phyloP scores from a whole-genome alignment of 1,139 yeast genomes.

The Maudiozyma humilis region DNA sequence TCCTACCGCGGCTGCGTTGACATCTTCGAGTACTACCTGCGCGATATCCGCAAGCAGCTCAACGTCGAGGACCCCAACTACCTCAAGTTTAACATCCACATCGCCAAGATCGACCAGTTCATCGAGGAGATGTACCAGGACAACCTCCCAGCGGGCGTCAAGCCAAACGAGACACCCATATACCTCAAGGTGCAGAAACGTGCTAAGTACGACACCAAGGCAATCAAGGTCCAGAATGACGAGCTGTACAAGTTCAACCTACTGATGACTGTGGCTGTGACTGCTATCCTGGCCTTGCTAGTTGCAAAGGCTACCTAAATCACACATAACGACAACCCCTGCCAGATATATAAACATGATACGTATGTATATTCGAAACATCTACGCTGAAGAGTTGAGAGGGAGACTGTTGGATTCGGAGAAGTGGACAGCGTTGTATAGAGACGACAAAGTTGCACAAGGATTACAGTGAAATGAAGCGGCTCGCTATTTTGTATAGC shows the following conservation, averaged over 20 bases:
- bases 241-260: constrained; percentile 28
- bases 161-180: constrained; percentile 35
- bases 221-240: constrained; percentile 20
- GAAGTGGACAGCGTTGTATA: too few relatives aligned
- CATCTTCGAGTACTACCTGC: constrained; percentile 66
- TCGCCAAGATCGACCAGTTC: constrained; percentile 82
- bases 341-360: neutral
- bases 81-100: constrained; percentile 69
- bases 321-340: too few relatives aligned
- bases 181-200: constrained; percentile 35
- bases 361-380: neutral
- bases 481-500: too few relatives aligned
- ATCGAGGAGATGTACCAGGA: constrained; percentile 68
- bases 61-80: constrained; percentile 81
- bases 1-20: constrained; percentile 68
- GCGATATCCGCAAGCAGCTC: constrained; percentile 70
- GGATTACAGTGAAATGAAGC: too few relatives aligned
- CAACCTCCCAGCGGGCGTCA: constrained; percentile 39
- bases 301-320: neutral
- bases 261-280: neutral
- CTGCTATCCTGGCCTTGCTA: constrained; percentile 2
- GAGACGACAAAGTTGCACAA: too few relatives aligned
- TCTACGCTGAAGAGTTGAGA: too few relatives aligned
- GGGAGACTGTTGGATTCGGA: too few relatives aligned
- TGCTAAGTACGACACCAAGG: constrained; percentile 26